These are phyloP conservation scores for Neoarthrinium moseri DNA, from an alignment of 2,329 filamentous ascomycete species.

Conservation along the genomic window DNA sequence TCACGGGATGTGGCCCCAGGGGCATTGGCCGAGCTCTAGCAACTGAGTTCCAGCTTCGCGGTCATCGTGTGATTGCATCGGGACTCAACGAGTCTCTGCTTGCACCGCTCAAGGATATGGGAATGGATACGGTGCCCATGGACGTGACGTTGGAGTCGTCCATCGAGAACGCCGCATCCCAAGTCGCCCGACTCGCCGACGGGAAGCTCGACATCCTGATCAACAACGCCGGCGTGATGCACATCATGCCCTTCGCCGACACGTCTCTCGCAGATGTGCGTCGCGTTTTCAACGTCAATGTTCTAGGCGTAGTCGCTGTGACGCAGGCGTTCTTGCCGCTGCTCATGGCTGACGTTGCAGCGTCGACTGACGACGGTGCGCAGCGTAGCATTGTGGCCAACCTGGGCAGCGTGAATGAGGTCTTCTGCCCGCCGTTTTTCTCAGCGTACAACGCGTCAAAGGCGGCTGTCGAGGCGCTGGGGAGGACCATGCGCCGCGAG, in stretches of 20 bases:
- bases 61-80: slow-evolving; percentile 28
- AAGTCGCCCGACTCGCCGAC: not conserved
- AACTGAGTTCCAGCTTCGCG: slow-evolving; percentile 24
- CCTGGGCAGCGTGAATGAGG: slow-evolving; percentile 5
- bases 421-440: slow-evolving; percentile 6
- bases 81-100: slow-evolving; percentile 19
- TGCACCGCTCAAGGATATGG: slow-evolving; percentile 11
- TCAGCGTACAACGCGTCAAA: slow-evolving; percentile 9
- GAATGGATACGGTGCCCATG: slow-evolving; percentile 5
- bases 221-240: slow-evolving; percentile 12
- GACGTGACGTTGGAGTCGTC: slow-evolving; percentile 7
- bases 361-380: no score
- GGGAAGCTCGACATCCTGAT: slow-evolving; percentile 9
- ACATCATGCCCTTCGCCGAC: slow-evolving; percentile 11
- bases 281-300: slow-evolving; percentile 10
- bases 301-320: slow-evolving; percentile 6
- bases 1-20: slow-evolving; percentile 3
- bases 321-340: slow-evolving; percentile 12
- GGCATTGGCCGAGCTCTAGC: slow-evolving; percentile 3
- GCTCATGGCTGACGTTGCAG: not conserved
- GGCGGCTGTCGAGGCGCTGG: slow-evolving; percentile 7
- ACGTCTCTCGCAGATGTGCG: not conserved
- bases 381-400: not conserved
- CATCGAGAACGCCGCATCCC: not conserved
- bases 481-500: slow-evolving; percentile 2